These are phyloP conservation scores for Breynia disticha DNA, from an alignment of 441 rosid genomes.

Conservation along the genomic window DNA sequence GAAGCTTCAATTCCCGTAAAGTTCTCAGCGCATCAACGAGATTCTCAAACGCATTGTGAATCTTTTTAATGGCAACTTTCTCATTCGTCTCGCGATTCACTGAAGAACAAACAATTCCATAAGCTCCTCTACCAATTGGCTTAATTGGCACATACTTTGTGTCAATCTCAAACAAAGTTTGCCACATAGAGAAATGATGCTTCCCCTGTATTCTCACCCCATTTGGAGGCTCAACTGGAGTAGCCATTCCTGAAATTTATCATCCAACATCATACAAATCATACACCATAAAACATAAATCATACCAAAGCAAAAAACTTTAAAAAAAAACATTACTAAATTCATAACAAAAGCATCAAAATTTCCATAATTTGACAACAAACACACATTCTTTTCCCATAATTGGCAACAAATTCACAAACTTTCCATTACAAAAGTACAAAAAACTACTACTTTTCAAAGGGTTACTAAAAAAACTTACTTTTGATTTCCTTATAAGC, in stretches of 20 bases:
- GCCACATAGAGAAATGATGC: slow-evolving; percentile 82
- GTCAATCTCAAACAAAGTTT: slow-evolving; percentile 69
- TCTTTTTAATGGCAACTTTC: slow-evolving; percentile 76
- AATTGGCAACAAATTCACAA: neutral
- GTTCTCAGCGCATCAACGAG: slow-evolving; percentile 41
- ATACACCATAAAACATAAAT: neutral
- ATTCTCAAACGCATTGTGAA: slow-evolving; percentile 65
- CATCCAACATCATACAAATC: neutral
- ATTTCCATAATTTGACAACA: neutral
- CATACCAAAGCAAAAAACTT: neutral
- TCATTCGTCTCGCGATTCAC: slow-evolving; percentile 33
- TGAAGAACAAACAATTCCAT: slow-evolving; percentile 23
- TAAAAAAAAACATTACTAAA: no score
- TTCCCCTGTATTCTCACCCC: slow-evolving; percentile 44
- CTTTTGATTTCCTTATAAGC: neutral
- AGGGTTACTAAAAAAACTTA: neutral
- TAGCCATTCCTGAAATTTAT: slow-evolving; percentile 39
- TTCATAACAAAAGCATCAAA: neutral
- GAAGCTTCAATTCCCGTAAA: slow-evolving; percentile 65
- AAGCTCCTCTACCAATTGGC: slow-evolving; percentile 27
- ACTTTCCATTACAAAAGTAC: neutral
- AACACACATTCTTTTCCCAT: neutral
- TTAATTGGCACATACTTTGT: slow-evolving; percentile 57
- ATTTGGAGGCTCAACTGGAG: slow-evolving; percentile 68
- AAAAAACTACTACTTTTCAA: neutral